Evolutionary conservation across 164 flowering plant genomes (phyloP), one percentile per base, ranked within the genome.

Genomic region (Nymphaea thermarum): DNA sequence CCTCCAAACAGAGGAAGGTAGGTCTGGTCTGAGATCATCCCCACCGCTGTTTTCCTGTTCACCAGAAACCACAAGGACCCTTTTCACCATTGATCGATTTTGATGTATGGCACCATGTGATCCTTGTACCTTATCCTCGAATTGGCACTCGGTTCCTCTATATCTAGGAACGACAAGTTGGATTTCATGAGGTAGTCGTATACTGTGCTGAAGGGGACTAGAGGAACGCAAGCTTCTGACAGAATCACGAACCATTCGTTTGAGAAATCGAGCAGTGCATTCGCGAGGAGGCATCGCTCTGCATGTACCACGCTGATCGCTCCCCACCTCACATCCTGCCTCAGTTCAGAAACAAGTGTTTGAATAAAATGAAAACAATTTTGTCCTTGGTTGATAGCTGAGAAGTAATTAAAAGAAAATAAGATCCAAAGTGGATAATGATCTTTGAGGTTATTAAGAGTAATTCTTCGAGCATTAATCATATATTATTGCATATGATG

Each of bases 211-310:
- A 86, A 81, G 80, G 79, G 83, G 80, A 80, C 83, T 3, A 84
- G 62, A 15, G 90, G 90, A 67, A 84, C 83, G 81, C 87, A 84
- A n/a, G 86, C 12, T 71, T 84, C 86, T 0, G 87, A 84, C 4
- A 81, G 82, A 2, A 82, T 62, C 1, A 82, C 69, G 43, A 83
- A 86, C 62, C 83, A 68, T 68, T 82, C 78, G 62, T 85, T 86
- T 1, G 86, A 80, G 74, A 76, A 69, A 69, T 85, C 84, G 18
- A 82, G 85, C 5, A 86, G 79, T 15, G 90, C 86, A 44, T 82
- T 86, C 7, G 90, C 86, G 65, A 86, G 60, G 44, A 81, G 78
- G 17, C 86, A 79, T 44, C 85, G 71, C 70, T 86, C 86, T 0
- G 91, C 91, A 3, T 85, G 88, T 2, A 83, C 65, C 88, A 86